A percentile compares a stretch with the other conserved stretches of the same genome.
These are phyloP conservation scores for Phytopythium cucurbitacearum DNA, from an alignment of 352 stramenopile species.

Conservation along the genomic window DNA sequence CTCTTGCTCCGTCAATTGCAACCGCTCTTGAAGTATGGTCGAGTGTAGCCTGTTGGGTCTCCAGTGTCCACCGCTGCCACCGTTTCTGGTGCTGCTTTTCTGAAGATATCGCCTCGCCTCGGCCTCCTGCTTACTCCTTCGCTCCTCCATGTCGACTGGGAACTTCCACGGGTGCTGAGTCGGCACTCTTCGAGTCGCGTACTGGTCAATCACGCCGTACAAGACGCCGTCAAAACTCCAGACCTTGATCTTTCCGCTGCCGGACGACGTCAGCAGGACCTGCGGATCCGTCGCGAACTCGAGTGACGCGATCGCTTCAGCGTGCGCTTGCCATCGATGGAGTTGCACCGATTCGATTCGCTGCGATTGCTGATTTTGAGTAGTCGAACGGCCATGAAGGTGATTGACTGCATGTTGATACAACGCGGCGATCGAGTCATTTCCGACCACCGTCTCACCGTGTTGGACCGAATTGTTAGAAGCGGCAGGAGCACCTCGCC, in stretches of 20 bases:
- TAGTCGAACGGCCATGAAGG: background rate
- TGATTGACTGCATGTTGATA: conserved; percentile 30
- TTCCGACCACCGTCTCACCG: conserved; percentile 49
- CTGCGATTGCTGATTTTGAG: background rate
- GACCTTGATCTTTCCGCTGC: conserved; percentile 52
- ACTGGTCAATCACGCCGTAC: conserved; percentile 57
- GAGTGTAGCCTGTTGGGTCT: conserved; percentile 17
- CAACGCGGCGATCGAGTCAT: conserved; percentile 44
- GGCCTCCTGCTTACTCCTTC: conserved; percentile 23
- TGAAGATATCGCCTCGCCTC: conserved; percentile 32
- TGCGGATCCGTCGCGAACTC: conserved; percentile 27
- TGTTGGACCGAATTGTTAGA: conserved; percentile 35
- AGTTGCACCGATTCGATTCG: conserved; percentile 1
- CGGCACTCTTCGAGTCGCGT: conserved; percentile 50
- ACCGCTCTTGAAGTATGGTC: conserved; percentile 43
- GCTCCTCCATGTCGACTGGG: conserved; percentile 44
- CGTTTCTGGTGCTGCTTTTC: conserved; percentile 9
- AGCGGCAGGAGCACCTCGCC: background rate
- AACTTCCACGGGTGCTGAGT: conserved; percentile 48
- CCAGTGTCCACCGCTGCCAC: background rate
- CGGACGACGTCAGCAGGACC: conserved; percentile 44
- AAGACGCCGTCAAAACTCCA: conserved; percentile 41
- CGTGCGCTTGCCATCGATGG: conserved; percentile 41
- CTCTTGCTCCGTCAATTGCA: conserved; percentile 35
- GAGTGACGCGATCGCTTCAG: conserved; percentile 29